A percentile compares a stretch with the other conserved stretches of the same genome.
Conservation (phyloP, 352 stramenopile species). For the Phytophthora sansomeana region DNA sequence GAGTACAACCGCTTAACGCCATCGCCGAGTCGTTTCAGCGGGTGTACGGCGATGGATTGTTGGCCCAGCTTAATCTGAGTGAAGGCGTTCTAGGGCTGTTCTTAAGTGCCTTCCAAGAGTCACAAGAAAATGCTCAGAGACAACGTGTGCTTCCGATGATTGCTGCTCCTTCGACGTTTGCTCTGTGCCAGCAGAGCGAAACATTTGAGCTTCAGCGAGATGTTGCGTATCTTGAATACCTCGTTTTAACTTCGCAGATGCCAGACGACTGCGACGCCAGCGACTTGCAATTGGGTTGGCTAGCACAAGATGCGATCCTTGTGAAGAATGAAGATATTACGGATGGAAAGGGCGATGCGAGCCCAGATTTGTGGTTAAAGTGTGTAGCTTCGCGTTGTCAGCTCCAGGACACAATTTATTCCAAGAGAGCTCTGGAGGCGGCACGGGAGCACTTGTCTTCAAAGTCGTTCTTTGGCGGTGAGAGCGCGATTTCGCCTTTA, state of each 20-base stretch:
- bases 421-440: constrained; percentile 46
- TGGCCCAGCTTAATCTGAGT: constrained; percentile 54
- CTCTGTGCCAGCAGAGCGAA: constrained; percentile 68
- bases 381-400: constrained; percentile 41
- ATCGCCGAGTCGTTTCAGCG: constrained; percentile 68
- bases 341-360: constrained; percentile 6
- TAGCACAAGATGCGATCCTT: constrained; percentile 29
- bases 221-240: constrained; percentile 67
- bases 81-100: constrained; percentile 48
- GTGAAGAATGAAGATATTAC: background rate
- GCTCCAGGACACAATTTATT: constrained; percentile 26
- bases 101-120: constrained; percentile 40
- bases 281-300: constrained; percentile 44
- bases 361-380: constrained; percentile 39
- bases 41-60: constrained; percentile 67
- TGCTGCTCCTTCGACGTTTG: constrained; percentile 52
- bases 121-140: constrained; percentile 19
- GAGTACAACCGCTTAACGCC: constrained; percentile 48
- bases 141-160: constrained; percentile 50
- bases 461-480: constrained; percentile 52
- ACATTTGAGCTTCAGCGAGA: constrained; percentile 64
- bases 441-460: constrained; percentile 59
- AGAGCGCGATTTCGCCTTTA: constrained; percentile 24
- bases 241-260: constrained; percentile 43
- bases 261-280: constrained; percentile 10